Evolutionary conservation across 2,329 filamentous ascomycete species (phyloP).

Genomic region (Malbranchea cinnamomea): DNA sequence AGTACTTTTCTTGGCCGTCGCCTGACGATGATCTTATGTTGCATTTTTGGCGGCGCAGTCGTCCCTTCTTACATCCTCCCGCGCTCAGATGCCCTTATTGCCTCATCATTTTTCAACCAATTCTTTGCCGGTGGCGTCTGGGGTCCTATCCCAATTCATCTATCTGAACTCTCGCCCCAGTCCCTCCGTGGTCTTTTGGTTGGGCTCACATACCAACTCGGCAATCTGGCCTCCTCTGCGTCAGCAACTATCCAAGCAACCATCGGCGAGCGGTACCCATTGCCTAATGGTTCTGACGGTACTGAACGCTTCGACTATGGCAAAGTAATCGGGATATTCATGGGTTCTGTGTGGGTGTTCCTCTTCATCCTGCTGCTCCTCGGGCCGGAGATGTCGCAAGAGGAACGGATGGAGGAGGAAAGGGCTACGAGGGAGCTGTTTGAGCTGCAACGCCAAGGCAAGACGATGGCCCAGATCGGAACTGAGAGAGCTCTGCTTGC

Average conservation of each 20-base stretch:
- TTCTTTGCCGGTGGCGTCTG: conserved; percentile 66
- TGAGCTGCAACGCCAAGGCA: conserved; percentile 3
- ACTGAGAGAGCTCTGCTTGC: conserved; percentile 5
- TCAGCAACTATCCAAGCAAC: conserved; percentile 63
- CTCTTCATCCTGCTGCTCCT: conserved; percentile 36
- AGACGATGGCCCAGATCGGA: conserved; percentile 7
- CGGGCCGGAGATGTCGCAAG: conserved; percentile 34
- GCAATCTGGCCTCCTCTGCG: conserved; percentile 45
- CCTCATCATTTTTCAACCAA: conserved; percentile 71
- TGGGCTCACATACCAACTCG: conserved; percentile 48
- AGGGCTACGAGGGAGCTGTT: conserved; percentile 19
- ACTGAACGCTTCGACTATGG: conserved; percentile 55
- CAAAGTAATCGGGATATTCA: conserved; percentile 78
- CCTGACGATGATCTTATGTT: conserved; percentile 51
- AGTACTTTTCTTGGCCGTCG: conserved; percentile 56
- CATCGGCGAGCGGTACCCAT: conserved; percentile 59
- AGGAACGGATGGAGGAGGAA: conserved; percentile 32
- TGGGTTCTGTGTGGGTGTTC: conserved; percentile 64
- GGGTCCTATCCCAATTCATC: conserved; percentile 57
- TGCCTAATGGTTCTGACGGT: conserved; percentile 40
- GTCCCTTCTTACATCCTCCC: conserved; percentile 74
- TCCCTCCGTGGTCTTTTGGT: conserved; percentile 48
- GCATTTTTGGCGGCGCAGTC: conserved; percentile 54
- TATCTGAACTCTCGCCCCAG: conserved; percentile 49
- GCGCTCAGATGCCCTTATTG: conserved; percentile 48